Percentiles rank a stretch among this genome's conserved stretches.
Conservation (phyloP, 108 stramenopile species). For the Skeletonema costatum region DNA sequence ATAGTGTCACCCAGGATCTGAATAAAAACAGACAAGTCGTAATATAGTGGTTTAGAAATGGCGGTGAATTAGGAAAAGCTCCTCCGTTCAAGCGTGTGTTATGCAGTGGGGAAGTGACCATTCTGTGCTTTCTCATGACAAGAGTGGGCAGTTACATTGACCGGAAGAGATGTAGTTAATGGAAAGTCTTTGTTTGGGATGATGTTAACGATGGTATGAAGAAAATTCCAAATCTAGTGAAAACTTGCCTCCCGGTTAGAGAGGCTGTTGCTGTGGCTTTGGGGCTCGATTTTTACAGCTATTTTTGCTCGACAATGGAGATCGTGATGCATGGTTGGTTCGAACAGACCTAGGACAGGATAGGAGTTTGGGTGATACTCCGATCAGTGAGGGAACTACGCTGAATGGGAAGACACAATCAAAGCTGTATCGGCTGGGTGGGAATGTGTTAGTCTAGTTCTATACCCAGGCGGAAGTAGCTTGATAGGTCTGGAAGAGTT, state of each 20-base stretch:
- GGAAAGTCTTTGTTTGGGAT: conserved; percentile 43
- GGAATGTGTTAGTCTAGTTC: conserved; percentile 32
- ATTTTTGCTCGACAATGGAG: conserved; percentile 39
- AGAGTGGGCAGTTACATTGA: conserved; percentile 18
- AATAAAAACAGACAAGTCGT: conserved; percentile 25
- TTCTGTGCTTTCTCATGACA: conserved; percentile 28
- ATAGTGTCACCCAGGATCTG: conserved; percentile 13
- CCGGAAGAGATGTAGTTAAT: conserved; percentile 18
- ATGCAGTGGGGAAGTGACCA: conserved; percentile 36
- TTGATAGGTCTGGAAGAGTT: conserved; percentile 35
- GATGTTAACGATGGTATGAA: conserved; percentile 18
- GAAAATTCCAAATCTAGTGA: conserved; percentile 24
- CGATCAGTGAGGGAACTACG: conserved; percentile 1
- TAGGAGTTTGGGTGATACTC: conserved; percentile 42
- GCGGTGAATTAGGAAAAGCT: background rate
- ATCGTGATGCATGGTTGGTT: conserved; percentile 44
- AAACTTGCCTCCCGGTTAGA: background rate
- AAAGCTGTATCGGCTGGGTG: conserved; percentile 37
- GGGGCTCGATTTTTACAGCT: conserved; percentile 54
- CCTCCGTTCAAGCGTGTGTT: conserved; percentile 32
- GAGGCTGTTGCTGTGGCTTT: conserved; percentile 28
- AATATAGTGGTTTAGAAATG: conserved; percentile 8
- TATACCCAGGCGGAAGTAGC: too few species aligned
- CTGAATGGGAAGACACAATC: conserved; percentile 7
- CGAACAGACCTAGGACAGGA: conserved; percentile 44